A percentile compares a stretch with the other conserved stretches of the same genome.
Conservation (phyloP, 805 yeast species). For the Grigorovia humatica region DNA sequence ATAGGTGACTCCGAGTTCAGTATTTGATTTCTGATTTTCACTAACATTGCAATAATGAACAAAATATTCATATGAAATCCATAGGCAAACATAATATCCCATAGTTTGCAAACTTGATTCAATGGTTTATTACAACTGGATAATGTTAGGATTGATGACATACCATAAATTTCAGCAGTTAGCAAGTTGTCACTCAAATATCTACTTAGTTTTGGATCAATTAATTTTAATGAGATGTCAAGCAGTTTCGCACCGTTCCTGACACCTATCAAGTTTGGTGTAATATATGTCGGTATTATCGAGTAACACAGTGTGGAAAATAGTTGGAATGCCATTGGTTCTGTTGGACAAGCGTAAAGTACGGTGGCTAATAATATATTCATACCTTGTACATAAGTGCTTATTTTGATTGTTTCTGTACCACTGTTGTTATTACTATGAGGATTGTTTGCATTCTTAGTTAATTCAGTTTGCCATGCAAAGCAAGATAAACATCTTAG, state of each 20-base stretch:
- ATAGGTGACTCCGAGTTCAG: slow-evolving; percentile 54
- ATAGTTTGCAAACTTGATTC: slow-evolving; percentile 58
- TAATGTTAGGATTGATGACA: slow-evolving; percentile 71
- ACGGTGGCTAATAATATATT: slow-evolving; percentile 81
- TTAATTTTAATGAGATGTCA: slow-evolving; percentile 58
- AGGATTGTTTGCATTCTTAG: slow-evolving; percentile 5
- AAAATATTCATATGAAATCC: slow-evolving; percentile 83
- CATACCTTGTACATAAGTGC: slow-evolving; percentile 80
- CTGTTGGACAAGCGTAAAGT: slow-evolving; percentile 62
- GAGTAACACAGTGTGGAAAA: slow-evolving; percentile 50
- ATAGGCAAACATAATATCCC: slow-evolving; percentile 89
- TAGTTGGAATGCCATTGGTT: slow-evolving; percentile 74
- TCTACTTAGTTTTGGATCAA: slow-evolving; percentile 65
- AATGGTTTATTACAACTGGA: slow-evolving; percentile 86
- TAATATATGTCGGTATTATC: slow-evolving; percentile 68
- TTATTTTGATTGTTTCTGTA: slow-evolving; percentile 4
- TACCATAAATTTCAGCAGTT: slow-evolving; percentile 79
- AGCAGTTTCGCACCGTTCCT: slow-evolving; percentile 63
- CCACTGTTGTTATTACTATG: background rate
- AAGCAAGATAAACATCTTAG: slow-evolving; percentile 62
- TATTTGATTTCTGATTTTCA: slow-evolving; percentile 55
- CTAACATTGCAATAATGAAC: slow-evolving; percentile 69
- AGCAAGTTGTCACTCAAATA: slow-evolving; percentile 34
- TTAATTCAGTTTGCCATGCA: slow-evolving; percentile 37
- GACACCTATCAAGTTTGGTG: slow-evolving; percentile 71